These are phyloP conservation scores for Rhodomyrtus psidioides DNA, from an alignment of 441 rosid genomes.

Conservation along the genomic window DNA sequence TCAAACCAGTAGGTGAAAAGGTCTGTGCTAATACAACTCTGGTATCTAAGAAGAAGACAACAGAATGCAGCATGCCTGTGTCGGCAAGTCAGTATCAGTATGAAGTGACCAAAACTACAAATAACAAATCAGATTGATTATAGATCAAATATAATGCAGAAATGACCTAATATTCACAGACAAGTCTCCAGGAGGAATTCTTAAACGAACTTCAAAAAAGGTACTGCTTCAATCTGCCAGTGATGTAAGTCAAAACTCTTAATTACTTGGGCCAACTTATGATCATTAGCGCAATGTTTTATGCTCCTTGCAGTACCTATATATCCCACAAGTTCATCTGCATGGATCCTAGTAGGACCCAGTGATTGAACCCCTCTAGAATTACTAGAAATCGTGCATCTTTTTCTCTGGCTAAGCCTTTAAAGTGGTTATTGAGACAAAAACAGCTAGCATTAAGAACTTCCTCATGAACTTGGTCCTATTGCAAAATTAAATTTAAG, in stretches of 20 bases:
- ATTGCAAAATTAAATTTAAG: neutral
- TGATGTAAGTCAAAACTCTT: neutral
- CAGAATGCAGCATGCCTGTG: constrained; percentile 85
- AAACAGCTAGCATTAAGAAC: neutral
- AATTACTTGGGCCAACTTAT: neutral
- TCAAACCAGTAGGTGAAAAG: constrained; percentile 75
- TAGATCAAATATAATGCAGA: neutral
- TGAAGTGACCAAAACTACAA: neutral
- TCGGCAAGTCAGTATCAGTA: neutral
- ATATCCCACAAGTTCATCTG: neutral
- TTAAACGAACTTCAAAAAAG: neutral
- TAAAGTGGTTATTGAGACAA: neutral
- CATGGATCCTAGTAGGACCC: neutral
- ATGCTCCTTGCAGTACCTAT: neutral
- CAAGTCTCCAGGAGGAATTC: neutral
- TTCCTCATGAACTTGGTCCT: neutral
- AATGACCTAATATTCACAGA: neutral
- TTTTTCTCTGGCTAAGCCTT: neutral
- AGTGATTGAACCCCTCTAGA: neutral
- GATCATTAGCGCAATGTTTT: neutral
- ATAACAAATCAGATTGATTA: neutral
- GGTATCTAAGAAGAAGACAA: constrained; percentile 49
- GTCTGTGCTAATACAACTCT: constrained; percentile 49
- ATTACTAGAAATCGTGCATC: neutral
- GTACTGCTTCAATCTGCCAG: neutral